Base-by-base conservation (phyloP, 1,139 yeast genomes). In the Candida buenavistaensis region DNA sequence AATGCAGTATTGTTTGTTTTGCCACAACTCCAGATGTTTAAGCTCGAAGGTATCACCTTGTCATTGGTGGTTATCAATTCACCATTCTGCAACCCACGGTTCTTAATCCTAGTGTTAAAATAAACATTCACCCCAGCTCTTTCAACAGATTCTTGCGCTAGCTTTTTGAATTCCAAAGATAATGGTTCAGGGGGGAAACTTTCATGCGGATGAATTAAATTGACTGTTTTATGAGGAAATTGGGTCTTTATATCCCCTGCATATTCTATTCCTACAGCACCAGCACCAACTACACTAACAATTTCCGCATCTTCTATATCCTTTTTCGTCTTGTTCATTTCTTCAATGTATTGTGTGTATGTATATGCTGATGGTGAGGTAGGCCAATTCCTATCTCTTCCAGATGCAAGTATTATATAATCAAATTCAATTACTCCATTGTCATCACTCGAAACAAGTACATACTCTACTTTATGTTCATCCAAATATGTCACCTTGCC, bases 361-460 rank as follows among this genome's bases (percentile, higher is more conserved):
- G 62, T 64, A 6, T 8, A 15, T 38, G 44, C 52, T 17, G 47
- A 44, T 1, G 82, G 82, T 14, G 77, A 74, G 23, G 75, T 67
- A 8, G 82, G 82, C 78, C 78, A 75, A 28, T 57, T 53, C 39
- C 81, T 54, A 39, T 72, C 62, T 48, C 80, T 54, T 1, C 82
- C 82, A 3, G 74, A 54, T 3, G 80, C 78, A 41, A 68, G 49
- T 4, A 75, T 57, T 14, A 69, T 69, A 42, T 70, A 75, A 44
- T 75, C 78, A 48, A 74, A 77, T n/a, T 54, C 53, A 14, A 73
- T 51, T 1, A 43, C 43, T n/a, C 56, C 59, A 11, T 40, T 44
- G 9, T 35, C 33, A 10, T n/a, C 23, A 11, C 13, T 12, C 14
- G 26, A 8, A 27, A 44, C 46, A 16, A 60, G 46, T 6, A 28